phyloP scores from a whole-genome alignment of 495 filamentous ascomycete species.

The Corynascus novoguineensis region DNA sequence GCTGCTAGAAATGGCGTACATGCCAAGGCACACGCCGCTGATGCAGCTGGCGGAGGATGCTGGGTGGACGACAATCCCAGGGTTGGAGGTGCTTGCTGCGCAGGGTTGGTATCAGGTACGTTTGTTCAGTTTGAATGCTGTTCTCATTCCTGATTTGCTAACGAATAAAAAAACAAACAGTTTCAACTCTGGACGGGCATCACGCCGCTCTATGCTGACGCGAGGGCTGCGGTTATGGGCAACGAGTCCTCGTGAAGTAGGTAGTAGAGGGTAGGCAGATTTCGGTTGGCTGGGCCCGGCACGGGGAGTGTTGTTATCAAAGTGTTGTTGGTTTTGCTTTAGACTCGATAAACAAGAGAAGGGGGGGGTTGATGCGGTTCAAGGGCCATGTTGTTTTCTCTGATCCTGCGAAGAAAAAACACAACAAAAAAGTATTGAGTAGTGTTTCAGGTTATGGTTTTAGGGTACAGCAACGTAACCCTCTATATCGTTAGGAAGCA shows the following conservation, averaged over 20 bases:
- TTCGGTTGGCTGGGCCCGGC: background rate
- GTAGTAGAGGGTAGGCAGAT: background rate
- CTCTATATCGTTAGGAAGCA: too few species aligned
- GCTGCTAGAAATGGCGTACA: slow-evolving; percentile 95
- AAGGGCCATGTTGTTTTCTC: too few species aligned
- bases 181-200: slow-evolving; percentile 80
- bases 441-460: too few species aligned
- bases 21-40: slow-evolving; percentile 71
- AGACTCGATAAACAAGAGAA: too few species aligned
- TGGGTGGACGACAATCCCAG: slow-evolving; percentile 83
- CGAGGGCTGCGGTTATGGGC: slow-evolving; percentile 49
- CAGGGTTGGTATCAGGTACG: slow-evolving; percentile 73
- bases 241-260: slow-evolving; percentile 12
- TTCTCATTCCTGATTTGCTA: background rate
- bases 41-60: slow-evolving; percentile 77
- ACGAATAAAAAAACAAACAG: slow-evolving; percentile 34
- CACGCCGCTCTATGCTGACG: slow-evolving; percentile 60
- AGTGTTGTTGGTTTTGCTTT: background rate
- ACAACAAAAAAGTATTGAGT: too few species aligned
- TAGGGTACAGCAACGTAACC: too few species aligned
- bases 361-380: too few species aligned
- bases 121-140: slow-evolving; percentile 10
- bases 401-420: too few species aligned
- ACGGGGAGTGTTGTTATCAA: too few species aligned
- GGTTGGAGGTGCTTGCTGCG: slow-evolving; percentile 82